Evolutionary conservation across 441 rosid genomes (phyloP), one percentile per base, ranked within the genome.

Genomic region (Mallotus repandus): DNA sequence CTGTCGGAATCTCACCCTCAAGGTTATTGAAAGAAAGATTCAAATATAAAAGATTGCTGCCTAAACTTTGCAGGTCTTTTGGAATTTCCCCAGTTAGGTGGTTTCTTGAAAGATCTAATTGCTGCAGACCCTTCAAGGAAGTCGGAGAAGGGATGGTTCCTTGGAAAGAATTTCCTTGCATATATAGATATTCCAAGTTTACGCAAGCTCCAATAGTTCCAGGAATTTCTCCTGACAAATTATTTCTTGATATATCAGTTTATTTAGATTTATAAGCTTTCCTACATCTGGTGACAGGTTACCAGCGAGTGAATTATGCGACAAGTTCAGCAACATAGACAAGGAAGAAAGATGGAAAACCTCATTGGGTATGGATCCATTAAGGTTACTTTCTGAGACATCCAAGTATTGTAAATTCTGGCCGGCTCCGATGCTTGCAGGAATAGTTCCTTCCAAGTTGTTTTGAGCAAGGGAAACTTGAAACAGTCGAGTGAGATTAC

Each of bases 151-250:
- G 32, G 32, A 29, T 29, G 32, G 32, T 29, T 29, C 32, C 32
- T 29, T 29, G 32, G 32, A 29, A 29, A 29, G 32, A 29, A 29
- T 29, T 29, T 29, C 32, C 32, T 29, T 29, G 32, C 32, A 29
- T 29, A 25, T 25, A 29, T 29, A 29, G 32, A 29, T 29, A 1
- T 29, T 29, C 32, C 32, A 29, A 2, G 32, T 2, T 29, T 29
- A 29, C 2, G 32, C 32, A 29, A 29, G 32, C 32, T 2, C 3
- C 3, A 29, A 29, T 29, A 29, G 32, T 29, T 29, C 16, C 10
- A 7, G 78, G 76, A 59, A 78, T 78, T 61, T 66, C 69, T 29
- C 81, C 76, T 12, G 72, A 78, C 9, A 78, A 62, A 4, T 32
- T 15, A 25, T 78, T 78, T n/a, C 3, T 22, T 13, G 71, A 43